phyloP scores from a whole-genome alignment of 78 protist genomes.

The Dictyostelium purpureum region DNA sequence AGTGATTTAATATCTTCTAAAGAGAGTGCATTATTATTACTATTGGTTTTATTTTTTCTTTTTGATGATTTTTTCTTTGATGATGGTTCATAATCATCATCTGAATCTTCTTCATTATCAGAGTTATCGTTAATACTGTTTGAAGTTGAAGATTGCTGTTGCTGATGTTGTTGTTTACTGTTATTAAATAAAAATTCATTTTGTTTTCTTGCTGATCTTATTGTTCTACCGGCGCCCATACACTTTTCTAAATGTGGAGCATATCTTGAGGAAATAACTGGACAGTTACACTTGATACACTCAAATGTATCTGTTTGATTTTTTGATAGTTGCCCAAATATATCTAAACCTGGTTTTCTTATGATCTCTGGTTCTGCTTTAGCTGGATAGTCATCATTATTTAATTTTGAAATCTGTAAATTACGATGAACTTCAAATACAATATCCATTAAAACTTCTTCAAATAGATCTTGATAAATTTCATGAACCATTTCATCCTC shows the following conservation, averaged over 20 bases:
- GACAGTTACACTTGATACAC: constrained; percentile 64
- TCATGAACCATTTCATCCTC: constrained; percentile 62
- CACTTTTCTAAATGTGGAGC: constrained; percentile 86
- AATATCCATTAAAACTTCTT: constrained; percentile 49
- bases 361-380: background rate
- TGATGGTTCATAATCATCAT: constrained; percentile 69
- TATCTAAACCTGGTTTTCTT: constrained; percentile 31
- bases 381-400: background rate
- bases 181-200: background rate
- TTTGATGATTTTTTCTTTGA: background rate
- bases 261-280: constrained; percentile 48
- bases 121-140: background rate
- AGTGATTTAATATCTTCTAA: constrained; percentile 27
- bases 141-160: background rate
- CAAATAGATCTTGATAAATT: constrained; percentile 40
- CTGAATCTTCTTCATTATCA: constrained; percentile 48
- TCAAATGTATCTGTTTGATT: constrained; percentile 69
- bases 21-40: background rate
- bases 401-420: background rate
- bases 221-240: constrained; percentile 71
- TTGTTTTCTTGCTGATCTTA: constrained; percentile 56
- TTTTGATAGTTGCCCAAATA: constrained; percentile 57
- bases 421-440: constrained; percentile 45
- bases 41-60: constrained; percentile 17
- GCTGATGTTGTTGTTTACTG: background rate